A percentile compares a stretch with the other conserved stretches of the same genome.
These are phyloP conservation scores for Salvia miltiorrhiza DNA, from an alignment of 257 asterid genomes.

Conservation along the genomic window DNA sequence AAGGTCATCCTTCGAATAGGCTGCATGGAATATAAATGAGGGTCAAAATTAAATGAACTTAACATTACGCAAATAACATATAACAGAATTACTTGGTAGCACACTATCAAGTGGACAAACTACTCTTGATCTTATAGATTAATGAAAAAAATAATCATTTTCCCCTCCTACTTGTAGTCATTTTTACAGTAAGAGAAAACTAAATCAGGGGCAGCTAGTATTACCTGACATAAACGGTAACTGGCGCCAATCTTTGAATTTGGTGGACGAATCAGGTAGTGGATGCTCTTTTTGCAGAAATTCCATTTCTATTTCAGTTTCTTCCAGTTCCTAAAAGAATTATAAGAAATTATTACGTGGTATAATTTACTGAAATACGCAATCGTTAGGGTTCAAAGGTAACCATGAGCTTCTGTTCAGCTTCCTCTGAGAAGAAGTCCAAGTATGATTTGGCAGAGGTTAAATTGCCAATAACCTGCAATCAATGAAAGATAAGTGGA, in stretches of 20 bases:
- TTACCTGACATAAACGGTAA: conserved; percentile 63
- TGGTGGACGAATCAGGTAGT: conserved; percentile 38
- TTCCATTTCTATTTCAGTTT: conserved; percentile 93
- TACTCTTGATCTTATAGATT: background rate
- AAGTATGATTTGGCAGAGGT: conserved; percentile 56
- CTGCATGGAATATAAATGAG: conserved; percentile 38
- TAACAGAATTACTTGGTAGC: background rate
- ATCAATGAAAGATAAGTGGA: conserved; percentile 16
- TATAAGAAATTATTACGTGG: conserved; percentile 16
- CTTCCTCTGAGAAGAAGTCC: conserved; percentile 54
- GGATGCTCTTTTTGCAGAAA: conserved; percentile 65
- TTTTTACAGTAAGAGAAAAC: conserved; percentile 6
- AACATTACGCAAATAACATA: background rate
- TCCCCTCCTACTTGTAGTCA: background rate
- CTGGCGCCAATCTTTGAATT: conserved; percentile 55
- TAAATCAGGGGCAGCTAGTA: conserved; percentile 14
- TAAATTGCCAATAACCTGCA: conserved; percentile 56
- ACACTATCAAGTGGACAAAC: background rate
- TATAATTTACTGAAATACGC: conserved; percentile 17
- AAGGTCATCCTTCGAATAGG: conserved; percentile 44
- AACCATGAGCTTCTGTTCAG: conserved; percentile 49
- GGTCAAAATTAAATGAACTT: background rate
- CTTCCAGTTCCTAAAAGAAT: conserved; percentile 76
- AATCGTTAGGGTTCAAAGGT: conserved; percentile 8
- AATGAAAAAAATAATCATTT: background rate